A percentile compares a stretch with the other conserved stretches of the same genome.
phyloP scores from a whole-genome alignment of 2,329 filamentous ascomycete species.

The Beauveria sp. region DNA sequence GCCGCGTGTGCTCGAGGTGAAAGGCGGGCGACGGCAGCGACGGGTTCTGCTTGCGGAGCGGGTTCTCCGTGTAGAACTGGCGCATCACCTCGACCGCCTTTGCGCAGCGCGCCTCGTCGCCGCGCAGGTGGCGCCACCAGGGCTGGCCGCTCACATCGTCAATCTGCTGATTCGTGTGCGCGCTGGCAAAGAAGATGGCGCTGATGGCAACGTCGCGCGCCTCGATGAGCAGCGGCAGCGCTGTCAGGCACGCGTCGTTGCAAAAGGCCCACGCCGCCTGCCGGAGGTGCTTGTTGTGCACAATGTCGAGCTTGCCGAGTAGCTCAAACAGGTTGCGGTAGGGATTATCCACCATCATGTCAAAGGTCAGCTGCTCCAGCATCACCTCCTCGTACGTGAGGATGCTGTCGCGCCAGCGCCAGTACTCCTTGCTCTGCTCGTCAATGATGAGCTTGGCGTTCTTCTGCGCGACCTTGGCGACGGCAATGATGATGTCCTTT shows the following conservation, averaged over 20 bases:
- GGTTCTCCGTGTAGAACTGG: conserved; percentile 59
- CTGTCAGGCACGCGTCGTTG: conserved; percentile 81
- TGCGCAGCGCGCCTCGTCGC: conserved; percentile 61
- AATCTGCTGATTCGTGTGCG: conserved; percentile 66
- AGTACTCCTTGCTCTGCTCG: conserved; percentile 96
- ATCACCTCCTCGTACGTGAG: conserved; percentile 86
- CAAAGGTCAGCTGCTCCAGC: conserved; percentile 87
- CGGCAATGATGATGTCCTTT: conserved; percentile 86
- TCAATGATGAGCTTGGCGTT: conserved; percentile 84
- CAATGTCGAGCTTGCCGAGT: conserved; percentile 62
- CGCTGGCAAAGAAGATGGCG: conserved; percentile 79
- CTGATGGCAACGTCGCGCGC: conserved; percentile 76
- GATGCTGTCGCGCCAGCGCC: conserved; percentile 94
- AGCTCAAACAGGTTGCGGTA: conserved; percentile 80
- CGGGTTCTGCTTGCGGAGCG: conserved; percentile 49
- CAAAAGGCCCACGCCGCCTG: conserved; percentile 86
- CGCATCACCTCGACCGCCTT: conserved; percentile 71
- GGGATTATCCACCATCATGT: conserved; percentile 77
- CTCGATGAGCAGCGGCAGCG: conserved; percentile 73
- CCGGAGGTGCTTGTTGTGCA: conserved; percentile 73
- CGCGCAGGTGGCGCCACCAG: conserved; percentile 80
- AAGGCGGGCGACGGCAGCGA: conserved; percentile 47
- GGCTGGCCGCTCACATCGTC: conserved; percentile 67
- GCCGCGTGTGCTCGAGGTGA: conserved; percentile 47
- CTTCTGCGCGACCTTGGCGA: conserved; percentile 91